Evolutionary conservation across 164 flowering plant species (phyloP), one percentile per base, ranked within the genome.

Genomic region (Hamamelis virginiana): DNA sequence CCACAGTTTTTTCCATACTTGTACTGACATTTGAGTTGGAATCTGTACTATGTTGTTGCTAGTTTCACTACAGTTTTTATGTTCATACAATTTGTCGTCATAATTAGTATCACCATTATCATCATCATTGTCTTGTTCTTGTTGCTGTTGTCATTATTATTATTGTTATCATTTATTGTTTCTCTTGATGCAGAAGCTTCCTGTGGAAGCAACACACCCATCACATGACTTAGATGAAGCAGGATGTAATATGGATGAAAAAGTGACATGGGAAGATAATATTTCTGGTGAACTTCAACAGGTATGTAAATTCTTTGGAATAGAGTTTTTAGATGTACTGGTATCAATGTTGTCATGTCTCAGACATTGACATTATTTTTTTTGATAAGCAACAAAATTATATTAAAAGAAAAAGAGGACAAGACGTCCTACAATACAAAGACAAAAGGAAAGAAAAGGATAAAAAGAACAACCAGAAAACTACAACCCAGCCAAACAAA

Each of bases 211-310:
- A 23, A 47, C 66, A 66, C 43, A 68, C 26, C 67, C 77, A 47
- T 59, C 70, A 41, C 72, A 57, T 41, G 76, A 63, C 46, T 69
- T 66, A 26, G 74, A 70, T 68, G 84, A 73, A 74, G 68, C 59
- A 48, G 72, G 47, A 21, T 68, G 21, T 67, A 74, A 64, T 53
- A 68, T 69, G 45, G 78, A 69, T 73, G 79, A 70, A 58, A 57
- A 63, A 14, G 57, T 57, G 46, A 63, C 43, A 19, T 13, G 38
- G 72, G 83, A 76, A 72, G 82, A 76, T 70, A 73, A 59, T 74
- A 64, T 51, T 67, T 46, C 44, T 43, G 56, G 51, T 56, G 87
- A 72, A 73, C 46, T 71, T 81, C 86, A 82, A 69, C 94, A 89
- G 90, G 97, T 91, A 79, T 22, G 52, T 27, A 14, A 21, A 47